Conservation (phyloP, 169 alveolate species). For the Eimeria necatrix region DNA sequence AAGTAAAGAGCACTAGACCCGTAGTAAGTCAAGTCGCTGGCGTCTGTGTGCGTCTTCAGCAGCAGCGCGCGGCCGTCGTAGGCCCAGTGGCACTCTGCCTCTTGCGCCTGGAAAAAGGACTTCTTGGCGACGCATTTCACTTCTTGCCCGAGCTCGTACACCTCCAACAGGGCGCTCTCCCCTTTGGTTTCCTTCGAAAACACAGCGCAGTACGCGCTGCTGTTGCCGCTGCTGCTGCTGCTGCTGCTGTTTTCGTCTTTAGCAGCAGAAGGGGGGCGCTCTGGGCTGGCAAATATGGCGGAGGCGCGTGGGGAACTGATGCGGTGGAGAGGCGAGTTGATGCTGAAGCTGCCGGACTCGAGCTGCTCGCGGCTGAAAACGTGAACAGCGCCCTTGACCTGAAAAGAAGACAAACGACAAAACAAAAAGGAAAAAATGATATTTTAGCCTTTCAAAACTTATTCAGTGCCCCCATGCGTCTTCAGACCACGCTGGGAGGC, state of each 20-base stretch:
- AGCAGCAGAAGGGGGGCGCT: not conserved
- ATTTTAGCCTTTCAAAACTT: too few relatives aligned
- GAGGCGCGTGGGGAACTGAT: not conserved
- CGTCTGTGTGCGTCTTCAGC: slow-evolving; percentile 51
- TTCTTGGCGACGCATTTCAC: not conserved
- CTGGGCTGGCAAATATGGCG: slow-evolving; percentile 30
- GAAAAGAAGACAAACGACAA: too few relatives aligned
- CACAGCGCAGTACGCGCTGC: slow-evolving; percentile 11
- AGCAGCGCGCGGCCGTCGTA: slow-evolving; percentile 70
- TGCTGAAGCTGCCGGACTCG: not conserved
- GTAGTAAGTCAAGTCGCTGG: slow-evolving; percentile 65
- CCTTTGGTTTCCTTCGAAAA: slow-evolving; percentile 38
- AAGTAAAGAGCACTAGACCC: slow-evolving; percentile 64
- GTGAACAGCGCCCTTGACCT: slow-evolving; percentile 34
- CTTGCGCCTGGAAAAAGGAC: slow-evolving; percentile 47
- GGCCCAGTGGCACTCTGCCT: slow-evolving; percentile 62
- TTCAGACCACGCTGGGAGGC: too few relatives aligned
- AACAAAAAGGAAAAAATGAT: not conserved
- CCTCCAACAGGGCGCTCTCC: not conserved
- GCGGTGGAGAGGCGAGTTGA: not conserved
- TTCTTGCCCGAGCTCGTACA: not conserved
- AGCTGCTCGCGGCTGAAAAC: not conserved
- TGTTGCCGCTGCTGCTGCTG: not conserved
- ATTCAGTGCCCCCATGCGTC: too few relatives aligned
- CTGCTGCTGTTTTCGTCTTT: not conserved